A percentile compares a stretch with the other conserved stretches of the same genome.
phyloP scores from a whole-genome alignment of 805 yeast species.

The Cyberlindnera mrakii region DNA sequence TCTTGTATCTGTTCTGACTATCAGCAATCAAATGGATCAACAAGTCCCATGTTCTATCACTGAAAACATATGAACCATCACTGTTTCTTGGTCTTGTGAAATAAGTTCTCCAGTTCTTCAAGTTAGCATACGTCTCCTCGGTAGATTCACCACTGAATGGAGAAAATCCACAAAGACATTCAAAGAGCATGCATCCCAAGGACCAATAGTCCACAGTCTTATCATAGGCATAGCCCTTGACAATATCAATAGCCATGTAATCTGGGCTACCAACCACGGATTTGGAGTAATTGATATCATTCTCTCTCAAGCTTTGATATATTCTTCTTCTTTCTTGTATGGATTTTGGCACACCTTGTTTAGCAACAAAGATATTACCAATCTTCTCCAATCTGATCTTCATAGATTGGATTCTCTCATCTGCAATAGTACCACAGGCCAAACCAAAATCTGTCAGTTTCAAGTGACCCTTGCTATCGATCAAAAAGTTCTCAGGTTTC shows the following conservation, averaged over 20 bases:
- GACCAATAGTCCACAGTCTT: conserved; percentile 99
- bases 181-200: conserved; percentile 93
- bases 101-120: conserved; percentile 88
- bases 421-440: conserved; percentile 93
- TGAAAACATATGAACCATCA: conserved; percentile 85
- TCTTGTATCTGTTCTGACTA: conserved; percentile 66
- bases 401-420: conserved; percentile 91
- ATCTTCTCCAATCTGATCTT: conserved; percentile 60
- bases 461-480: conserved; percentile 86
- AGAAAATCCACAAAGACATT: conserved; percentile 93
- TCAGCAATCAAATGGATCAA: conserved; percentile 75
- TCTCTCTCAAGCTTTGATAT: conserved; percentile 70
- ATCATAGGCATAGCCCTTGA: conserved; percentile 81
- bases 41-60: conserved; percentile 94
- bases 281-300: conserved; percentile 81
- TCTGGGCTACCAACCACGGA: conserved; percentile 98
- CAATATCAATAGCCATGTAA: conserved; percentile 96
- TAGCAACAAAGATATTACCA: conserved; percentile 60
- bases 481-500: conserved; percentile 90
- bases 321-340: conserved; percentile 82
- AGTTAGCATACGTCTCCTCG: conserved; percentile 90
- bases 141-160: conserved; percentile 93
- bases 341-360: conserved; percentile 53
- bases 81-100: conserved; percentile 86
- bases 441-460: conserved; percentile 94